Evolutionary conservation across 176 grass and related monocot species (phyloP), one percentile per base, ranked within the genome.

Genomic region (Carex scoparia): DNA sequence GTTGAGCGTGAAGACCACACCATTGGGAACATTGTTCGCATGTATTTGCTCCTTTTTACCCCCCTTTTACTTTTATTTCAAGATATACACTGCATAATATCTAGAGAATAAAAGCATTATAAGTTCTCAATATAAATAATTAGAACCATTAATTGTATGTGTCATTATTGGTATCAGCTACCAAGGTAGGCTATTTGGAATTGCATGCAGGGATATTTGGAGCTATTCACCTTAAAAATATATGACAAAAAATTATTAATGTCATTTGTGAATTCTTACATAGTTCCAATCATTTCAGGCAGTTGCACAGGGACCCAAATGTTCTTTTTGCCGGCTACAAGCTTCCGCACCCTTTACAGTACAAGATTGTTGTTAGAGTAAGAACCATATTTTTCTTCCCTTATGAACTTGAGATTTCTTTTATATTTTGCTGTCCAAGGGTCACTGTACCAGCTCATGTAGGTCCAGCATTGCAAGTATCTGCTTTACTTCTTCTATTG

Each of bases 301-400:
- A 90, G 57, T 31, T 90, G 51, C 89, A 90, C 38, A 90, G 85
- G 10, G 89, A 90, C 40, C 89, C 89, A n/a, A 90, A 90, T 85
- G 82, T 90, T 65, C 85, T 90, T 67, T 90, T 87, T 28, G 85
- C 89, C 7, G 89, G 89, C 27, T 90, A 90, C 65, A 90, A 87
- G 81, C 89, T 90, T 85, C 89, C 89, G n/a, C 89, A 90, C 44
- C 89, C 89, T 56, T 74, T 90, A 35, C 81, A 90, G 74, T 90
- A 90, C 85, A 90, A 87, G 65, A 90, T 90, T n/a, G 44, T 90
- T 35, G 85, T 87, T 35, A 85, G 89, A 85, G 89, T 90, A 87
- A 76, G 64, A 19, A 44, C 30, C 13, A 18, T 18, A 79, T 58
- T 54, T 58, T 58, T 56, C 28, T 16, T 79, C 5, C 19, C 46